Conservation (phyloP, 2,329 filamentous ascomycete species). For the Mollisiaceae sp. region DNA sequence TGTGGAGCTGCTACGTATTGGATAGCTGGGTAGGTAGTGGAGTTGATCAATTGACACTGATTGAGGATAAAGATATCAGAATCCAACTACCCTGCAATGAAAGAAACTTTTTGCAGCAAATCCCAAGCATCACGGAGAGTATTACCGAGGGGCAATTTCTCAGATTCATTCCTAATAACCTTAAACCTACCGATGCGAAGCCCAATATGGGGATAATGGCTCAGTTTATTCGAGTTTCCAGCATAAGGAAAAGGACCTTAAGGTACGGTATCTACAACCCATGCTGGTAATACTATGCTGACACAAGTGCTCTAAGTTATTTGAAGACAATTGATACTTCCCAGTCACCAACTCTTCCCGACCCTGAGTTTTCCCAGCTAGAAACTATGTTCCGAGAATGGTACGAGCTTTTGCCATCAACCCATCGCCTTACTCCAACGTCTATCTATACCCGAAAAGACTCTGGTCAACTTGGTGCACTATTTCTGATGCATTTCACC, state of each 20-base stretch:
- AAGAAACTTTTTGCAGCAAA: not conserved
- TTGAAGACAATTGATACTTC: not conserved
- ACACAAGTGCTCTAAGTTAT: not conserved
- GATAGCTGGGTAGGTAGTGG: not conserved
- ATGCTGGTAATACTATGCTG: not conserved
- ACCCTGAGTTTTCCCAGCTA: not conserved
- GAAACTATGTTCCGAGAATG: not conserved
- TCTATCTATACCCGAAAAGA: not conserved
- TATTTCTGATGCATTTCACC: not conserved
- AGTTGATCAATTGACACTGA: not conserved
- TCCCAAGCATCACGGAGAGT: not conserved
- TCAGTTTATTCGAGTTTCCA: not conserved
- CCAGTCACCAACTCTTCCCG: not conserved
- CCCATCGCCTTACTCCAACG: not conserved
- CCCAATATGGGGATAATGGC: not conserved
- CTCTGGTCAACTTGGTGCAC: not conserved
- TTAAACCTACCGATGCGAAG: not conserved
- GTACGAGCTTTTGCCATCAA: not conserved
- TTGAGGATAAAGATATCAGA: not conserved
- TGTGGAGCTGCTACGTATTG: not conserved
- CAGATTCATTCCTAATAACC: not conserved
- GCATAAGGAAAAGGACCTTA: not conserved
- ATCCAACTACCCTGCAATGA: constrained; percentile 1
- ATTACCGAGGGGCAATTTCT: not conserved
- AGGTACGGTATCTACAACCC: not conserved